Percentiles rank a stretch among this genome's conserved stretches.
Conservation (phyloP, 202 grass and related monocot genomes). For the Bolboschoenoplectus hybrid region DNA sequence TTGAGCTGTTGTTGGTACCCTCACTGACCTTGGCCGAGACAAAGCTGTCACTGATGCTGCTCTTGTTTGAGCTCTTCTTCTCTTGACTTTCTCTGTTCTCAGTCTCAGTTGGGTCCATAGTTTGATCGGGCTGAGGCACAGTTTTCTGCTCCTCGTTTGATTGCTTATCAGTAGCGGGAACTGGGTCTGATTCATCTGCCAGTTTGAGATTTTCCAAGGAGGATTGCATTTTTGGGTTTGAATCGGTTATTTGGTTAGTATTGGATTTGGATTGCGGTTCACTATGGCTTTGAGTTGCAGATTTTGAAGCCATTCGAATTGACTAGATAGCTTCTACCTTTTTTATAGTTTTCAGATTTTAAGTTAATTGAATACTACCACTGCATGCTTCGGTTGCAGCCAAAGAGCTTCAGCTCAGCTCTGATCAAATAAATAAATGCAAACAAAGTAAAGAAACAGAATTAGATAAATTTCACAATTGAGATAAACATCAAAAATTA, state of each 20-base stretch:
- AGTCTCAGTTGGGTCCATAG: slow-evolving; percentile 7
- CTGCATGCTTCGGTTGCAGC: slow-evolving; percentile 23
- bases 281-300: slow-evolving; percentile 13
- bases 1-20: slow-evolving; percentile 50
- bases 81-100: slow-evolving; percentile 44
- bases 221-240: slow-evolving; percentile 17
- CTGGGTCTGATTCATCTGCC: neutral
- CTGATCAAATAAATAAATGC: neutral
- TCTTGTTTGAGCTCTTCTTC: slow-evolving; percentile 54
- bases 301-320: slow-evolving; percentile 32
- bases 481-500: slow-evolving; percentile 14
- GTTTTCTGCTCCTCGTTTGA: slow-evolving; percentile 27
- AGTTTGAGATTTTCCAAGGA: slow-evolving; percentile 17
- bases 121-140: neutral
- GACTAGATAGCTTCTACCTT: neutral
- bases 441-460: neutral
- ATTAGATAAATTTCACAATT: neutral
- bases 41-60: slow-evolving; percentile 68
- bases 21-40: slow-evolving; percentile 60
- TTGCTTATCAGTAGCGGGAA: slow-evolving; percentile 1
- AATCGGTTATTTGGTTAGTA: slow-evolving; percentile 19
- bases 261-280: slow-evolving; percentile 21
- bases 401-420: slow-evolving; percentile 21
- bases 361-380: slow-evolving; percentile 14
- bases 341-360: neutral